Conservation (phyloP, 768 basidiomycete species). For the Pisolithus tinctorius region DNA sequence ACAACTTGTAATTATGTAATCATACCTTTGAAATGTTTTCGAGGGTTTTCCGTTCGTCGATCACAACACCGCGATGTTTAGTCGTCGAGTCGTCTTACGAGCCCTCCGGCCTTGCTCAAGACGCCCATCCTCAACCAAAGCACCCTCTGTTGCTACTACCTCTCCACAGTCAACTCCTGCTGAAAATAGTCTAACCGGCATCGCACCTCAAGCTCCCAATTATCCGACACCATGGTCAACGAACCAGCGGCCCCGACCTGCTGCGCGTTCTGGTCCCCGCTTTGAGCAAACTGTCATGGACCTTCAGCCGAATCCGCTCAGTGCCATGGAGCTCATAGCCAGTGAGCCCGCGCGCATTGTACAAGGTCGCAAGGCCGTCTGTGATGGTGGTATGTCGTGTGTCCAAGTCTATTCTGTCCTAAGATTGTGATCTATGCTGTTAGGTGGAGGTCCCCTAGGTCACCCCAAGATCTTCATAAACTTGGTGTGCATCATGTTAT, state of each 20-base stretch:
- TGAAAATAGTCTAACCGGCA: conserved; percentile 21
- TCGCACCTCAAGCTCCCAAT: conserved; percentile 76
- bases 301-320: conserved; percentile 82
- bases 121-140: conserved; percentile 19
- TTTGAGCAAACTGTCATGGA: conserved; percentile 91
- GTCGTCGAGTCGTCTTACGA: conserved; percentile 19
- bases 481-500: conserved; percentile 48
- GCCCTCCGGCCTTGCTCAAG: conserved; percentile 9
- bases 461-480: conserved; percentile 98
- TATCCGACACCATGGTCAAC: conserved; percentile 78
- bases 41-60: conserved; percentile 5
- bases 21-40: background rate
- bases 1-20: background rate
- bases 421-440: conserved; percentile 5
- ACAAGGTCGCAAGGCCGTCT: conserved; percentile 77
- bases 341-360: conserved; percentile 83
- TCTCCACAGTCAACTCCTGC: conserved; percentile 4
- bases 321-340: conserved; percentile 85
- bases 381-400: conserved; percentile 82
- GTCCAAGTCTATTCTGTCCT: background rate
- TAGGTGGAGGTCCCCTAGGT: conserved; percentile 91
- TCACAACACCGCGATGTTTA: conserved; percentile 17
- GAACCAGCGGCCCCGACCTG: conserved; percentile 66
- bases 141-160: conserved; percentile 8
- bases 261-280: conserved; percentile 56